Base-by-base conservation (phyloP, 2,329 filamentous ascomycete genomes). In the Xylariomycetidae sp. region DNA sequence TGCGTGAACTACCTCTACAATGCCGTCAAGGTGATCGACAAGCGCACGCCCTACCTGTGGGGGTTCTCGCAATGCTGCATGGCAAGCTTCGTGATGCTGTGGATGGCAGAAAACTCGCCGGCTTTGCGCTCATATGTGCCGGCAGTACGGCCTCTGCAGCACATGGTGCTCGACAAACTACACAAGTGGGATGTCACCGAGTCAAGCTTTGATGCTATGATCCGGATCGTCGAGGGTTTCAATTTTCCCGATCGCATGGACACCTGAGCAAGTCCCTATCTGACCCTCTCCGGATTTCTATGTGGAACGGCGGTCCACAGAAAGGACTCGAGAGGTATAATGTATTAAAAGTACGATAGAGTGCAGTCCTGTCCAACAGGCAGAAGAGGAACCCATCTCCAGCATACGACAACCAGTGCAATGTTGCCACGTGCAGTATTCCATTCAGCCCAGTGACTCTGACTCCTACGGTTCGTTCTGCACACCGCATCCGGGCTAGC, bases 1-100 rank as follows among this genome's bases (percentile, higher is more conserved):
- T 59, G 59, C 44, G 39, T 52, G 16, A 50, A 48, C 3, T 62
- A 60, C 35, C 50, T 63, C 5, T 49, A 50, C 25, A 58, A 59
- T 14, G 57, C 51, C 22, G 37, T 48, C 20, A 57, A 58, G 10
- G 53, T 61, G 44, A 47, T 63, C 12, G 53, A 54, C 28, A 57
- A 51, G 35, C 53, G 60, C 4, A 56, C 58, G n/a, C 54, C 56
- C 2, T 59, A 62, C 30, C 48, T 63, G 9, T 63, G 59, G 59
- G 50, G 52, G 1, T 48, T 61, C 25, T 52, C 55, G 9, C 58
- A 62, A 35, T 50, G 49, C 29, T 56, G 54, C 34, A 43, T 61
- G 42, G 56, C 57, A 4, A 56, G 51, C 18, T 43, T 63, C 6
- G 26, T 59, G 6, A 48, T 59, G 10, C 43, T 63, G 19, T 48